Percentiles rank a stretch among this genome's conserved stretches.
Conservation (phyloP, 306 rosid genomes). For the Quercus mongolica region DNA sequence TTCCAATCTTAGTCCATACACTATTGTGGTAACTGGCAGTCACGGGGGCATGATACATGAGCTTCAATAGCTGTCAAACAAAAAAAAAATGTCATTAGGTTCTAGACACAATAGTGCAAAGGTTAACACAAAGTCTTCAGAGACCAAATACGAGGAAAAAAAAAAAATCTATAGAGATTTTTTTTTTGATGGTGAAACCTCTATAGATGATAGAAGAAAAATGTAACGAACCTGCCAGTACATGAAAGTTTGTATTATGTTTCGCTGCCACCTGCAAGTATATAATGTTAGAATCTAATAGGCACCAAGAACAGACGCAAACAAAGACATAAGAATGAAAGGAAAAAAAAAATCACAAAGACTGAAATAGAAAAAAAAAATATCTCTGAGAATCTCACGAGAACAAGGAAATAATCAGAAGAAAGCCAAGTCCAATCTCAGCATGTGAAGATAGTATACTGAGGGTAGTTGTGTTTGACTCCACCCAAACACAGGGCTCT, state of each 20-base stretch:
- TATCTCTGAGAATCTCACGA: constrained; percentile 61
- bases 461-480: constrained; percentile 78
- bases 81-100: background rate
- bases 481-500: constrained; percentile 93
- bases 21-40: constrained; percentile 81
- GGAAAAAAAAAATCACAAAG: background rate
- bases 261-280: constrained; percentile 83
- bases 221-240: constrained; percentile 86
- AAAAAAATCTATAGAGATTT: background rate
- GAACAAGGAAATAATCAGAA: constrained; percentile 67
- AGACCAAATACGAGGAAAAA: background rate
- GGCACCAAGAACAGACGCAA: constrained; percentile 2
- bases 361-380: background rate
- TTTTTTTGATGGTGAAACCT: background rate
- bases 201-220: background rate
- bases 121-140: background rate
- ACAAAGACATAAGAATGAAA: constrained; percentile 2
- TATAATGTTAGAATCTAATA: constrained; percentile 1
- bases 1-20: constrained; percentile 78
- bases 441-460: constrained; percentile 83
- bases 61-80: constrained; percentile 68
- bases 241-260: constrained; percentile 78
- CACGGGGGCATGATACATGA: constrained; percentile 88
- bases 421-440: constrained; percentile 92
- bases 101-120: background rate